A percentile compares a stretch with the other conserved stretches of the same genome.
Evolutionary conservation across 768 basidiomycete species (phyloP).

Genomic region (Suillus spraguei): DNA sequence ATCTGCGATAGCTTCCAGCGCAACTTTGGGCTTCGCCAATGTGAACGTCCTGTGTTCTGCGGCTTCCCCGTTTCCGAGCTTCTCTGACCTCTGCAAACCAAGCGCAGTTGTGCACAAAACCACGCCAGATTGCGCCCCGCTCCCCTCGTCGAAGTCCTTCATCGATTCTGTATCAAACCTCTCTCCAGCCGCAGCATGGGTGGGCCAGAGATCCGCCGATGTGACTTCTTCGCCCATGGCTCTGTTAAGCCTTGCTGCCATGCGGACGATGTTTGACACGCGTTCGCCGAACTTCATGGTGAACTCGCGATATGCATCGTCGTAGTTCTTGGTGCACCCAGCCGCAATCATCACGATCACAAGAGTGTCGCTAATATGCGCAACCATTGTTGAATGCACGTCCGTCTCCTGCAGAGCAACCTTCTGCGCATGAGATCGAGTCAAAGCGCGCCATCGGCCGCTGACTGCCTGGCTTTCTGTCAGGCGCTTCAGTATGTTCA

Average conservation of each 20-base stretch:
- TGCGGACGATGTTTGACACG: slow-evolving; percentile 35
- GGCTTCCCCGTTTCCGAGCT: slow-evolving; percentile 35
- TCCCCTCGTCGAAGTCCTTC: slow-evolving; percentile 44
- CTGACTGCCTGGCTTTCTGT: slow-evolving; percentile 54
- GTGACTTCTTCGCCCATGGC: slow-evolving; percentile 62
- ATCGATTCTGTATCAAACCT: slow-evolving; percentile 43
- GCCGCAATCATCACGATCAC: slow-evolving; percentile 44
- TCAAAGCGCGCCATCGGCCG: slow-evolving; percentile 59
- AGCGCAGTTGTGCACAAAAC: slow-evolving; percentile 62
- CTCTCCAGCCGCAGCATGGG: slow-evolving; percentile 46
- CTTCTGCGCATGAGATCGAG: slow-evolving; percentile 45
- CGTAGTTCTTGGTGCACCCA: slow-evolving; percentile 38
- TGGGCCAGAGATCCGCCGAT: slow-evolving; percentile 55
- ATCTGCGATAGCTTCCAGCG: slow-evolving; percentile 40
- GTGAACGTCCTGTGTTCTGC: slow-evolving; percentile 52
- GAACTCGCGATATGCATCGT: slow-evolving; percentile 33
- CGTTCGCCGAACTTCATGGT: slow-evolving; percentile 38
- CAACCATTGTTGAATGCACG: slow-evolving; percentile 39
- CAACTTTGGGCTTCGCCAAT: slow-evolving; percentile 58
- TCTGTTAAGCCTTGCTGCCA: slow-evolving; percentile 39
- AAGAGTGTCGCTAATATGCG: slow-evolving; percentile 47
- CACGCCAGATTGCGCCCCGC: slow-evolving; percentile 15
- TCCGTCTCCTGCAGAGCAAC: slow-evolving; percentile 34
- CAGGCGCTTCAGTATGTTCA: not conserved
- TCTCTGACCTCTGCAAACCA: slow-evolving; percentile 46